Base-by-base conservation (phyloP, 805 yeast species). In the Pichia cephalocereana region DNA sequence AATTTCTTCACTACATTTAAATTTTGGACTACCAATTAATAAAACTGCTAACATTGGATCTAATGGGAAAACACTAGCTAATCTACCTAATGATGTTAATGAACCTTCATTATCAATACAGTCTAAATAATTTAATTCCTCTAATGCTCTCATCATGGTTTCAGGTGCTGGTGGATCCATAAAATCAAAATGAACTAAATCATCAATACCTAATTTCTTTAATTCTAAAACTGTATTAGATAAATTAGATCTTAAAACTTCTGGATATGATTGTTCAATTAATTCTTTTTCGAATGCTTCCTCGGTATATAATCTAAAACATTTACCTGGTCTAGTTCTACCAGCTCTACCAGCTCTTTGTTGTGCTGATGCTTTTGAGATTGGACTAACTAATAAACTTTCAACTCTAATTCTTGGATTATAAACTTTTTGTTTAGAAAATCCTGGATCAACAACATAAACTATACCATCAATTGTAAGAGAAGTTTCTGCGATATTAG, bases 101-200 rank as follows among this genome's bases (percentile, higher is more conserved):
- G 84, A 83, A 52, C 98, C 99, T 43, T 88, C 91, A 63, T 93
- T 96, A 56, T 87, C 86, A 46, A 91, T 74, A 70, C 97, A 93
- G 23, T 84, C 82, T 52, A 91, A 71, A 63, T 88, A 93, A 63
- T 93, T 90, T 60, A 91, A 75, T 66, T 91, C 99, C 66, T 91
- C 99, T 53, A 91, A 71, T 0, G 98, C 98, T 64, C 99, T 77
- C 99, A 93, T 93, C 99, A 91, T 93, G 8, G 99, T 93, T 67
- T 91, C 99, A 10, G 99, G 99, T 3, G 98, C 98, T 14, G 99
- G 99, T 8, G 99, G 98, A 63, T 91, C 99, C 96, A 91, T 91
- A 63, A 93, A 91, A 65, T 93, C 99, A 62, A 91, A 91, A 68
- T 91, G 98, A 38, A 93, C 99, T 60, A 91, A 77, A 69, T 91